phyloP scores from a whole-genome alignment of 331 rosid species.

The Pyrus hybrid region DNA sequence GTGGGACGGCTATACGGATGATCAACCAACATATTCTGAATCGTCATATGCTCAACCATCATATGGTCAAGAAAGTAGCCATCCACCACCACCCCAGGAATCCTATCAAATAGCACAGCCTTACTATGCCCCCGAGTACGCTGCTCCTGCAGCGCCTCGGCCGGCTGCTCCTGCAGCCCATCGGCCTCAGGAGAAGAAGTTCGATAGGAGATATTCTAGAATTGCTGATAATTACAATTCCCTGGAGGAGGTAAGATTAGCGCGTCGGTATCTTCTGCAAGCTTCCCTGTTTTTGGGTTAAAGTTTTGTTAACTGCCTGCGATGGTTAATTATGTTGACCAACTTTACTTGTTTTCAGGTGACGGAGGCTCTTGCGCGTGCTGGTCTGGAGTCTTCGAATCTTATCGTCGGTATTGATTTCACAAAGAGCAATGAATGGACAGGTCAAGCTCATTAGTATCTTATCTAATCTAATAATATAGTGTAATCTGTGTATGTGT shows the following conservation, averaged over 20 bases:
- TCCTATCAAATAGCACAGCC: slow-evolving; percentile 10
- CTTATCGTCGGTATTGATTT: slow-evolving; percentile 79
- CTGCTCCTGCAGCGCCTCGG: background rate
- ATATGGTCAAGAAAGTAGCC: slow-evolving; percentile 14
- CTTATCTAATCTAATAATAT: background rate
- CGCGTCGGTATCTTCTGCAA: background rate
- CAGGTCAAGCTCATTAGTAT: slow-evolving; percentile 36
- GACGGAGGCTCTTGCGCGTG: slow-evolving; percentile 65
- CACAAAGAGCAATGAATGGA: slow-evolving; percentile 93
- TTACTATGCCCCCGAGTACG: slow-evolving; percentile 16
- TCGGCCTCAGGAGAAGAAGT: slow-evolving; percentile 12
- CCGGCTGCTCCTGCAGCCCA: slow-evolving; percentile 14
- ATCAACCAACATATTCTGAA: background rate
- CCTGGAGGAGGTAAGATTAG: slow-evolving; percentile 52
- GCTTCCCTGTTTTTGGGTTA: background rate
- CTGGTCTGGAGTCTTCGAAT: slow-evolving; percentile 86
- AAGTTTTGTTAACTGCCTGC: background rate
- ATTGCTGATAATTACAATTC: slow-evolving; percentile 70
- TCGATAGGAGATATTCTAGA: slow-evolving; percentile 80
- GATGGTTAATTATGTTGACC: background rate
- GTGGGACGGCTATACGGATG: slow-evolving; percentile 26
- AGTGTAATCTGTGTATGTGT: background rate
- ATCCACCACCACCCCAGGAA: slow-evolving; percentile 20
- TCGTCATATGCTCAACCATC: background rate
- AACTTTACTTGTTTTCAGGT: slow-evolving; percentile 31